A percentile compares a stretch with the other conserved stretches of the same genome.
Evolutionary conservation across 2,329 filamentous ascomycete species (phyloP).

Genomic region (Colletotrichum australisinense): DNA sequence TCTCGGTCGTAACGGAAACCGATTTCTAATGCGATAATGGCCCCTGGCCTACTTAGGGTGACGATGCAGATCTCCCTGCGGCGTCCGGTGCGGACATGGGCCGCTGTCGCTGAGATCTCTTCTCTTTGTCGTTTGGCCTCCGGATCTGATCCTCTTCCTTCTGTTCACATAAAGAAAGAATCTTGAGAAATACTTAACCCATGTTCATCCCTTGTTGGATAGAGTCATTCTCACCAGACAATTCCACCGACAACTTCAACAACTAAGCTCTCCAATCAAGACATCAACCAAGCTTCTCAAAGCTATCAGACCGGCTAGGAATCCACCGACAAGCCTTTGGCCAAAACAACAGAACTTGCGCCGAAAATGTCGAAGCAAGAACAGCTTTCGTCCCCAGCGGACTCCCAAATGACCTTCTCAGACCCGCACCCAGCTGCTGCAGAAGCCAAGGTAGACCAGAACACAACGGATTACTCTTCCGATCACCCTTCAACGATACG

Average conservation of each 20-base stretch:
- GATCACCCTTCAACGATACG: slow-evolving; percentile 10
- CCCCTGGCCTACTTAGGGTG: neutral
- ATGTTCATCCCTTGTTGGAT: neutral
- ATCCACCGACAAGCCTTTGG: neutral
- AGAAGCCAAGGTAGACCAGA: slow-evolving; percentile 9
- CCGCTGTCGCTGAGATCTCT: neutral
- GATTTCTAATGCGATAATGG: neutral
- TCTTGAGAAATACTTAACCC: neutral
- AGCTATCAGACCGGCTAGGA: neutral
- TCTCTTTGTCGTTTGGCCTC: neutral
- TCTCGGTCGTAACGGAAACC: neutral
- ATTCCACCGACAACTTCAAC: neutral
- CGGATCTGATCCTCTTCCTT: neutral
- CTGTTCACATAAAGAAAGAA: neutral
- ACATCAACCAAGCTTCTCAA: too few relatives aligned
- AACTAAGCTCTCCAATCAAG: neutral
- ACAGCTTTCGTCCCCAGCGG: slow-evolving; percentile 10
- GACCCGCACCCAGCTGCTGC: slow-evolving; percentile 3
- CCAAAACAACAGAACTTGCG: neutral
- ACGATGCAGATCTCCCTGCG: neutral
- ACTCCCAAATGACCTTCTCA: slow-evolving; percentile 21
- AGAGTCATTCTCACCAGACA: neutral
- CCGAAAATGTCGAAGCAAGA: slow-evolving; percentile 12
- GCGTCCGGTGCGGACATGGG: neutral
- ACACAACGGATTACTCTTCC: slow-evolving; percentile 19